phyloP scores from a whole-genome alignment of 345 rosid species.

The Gossypium raimondii region DNA sequence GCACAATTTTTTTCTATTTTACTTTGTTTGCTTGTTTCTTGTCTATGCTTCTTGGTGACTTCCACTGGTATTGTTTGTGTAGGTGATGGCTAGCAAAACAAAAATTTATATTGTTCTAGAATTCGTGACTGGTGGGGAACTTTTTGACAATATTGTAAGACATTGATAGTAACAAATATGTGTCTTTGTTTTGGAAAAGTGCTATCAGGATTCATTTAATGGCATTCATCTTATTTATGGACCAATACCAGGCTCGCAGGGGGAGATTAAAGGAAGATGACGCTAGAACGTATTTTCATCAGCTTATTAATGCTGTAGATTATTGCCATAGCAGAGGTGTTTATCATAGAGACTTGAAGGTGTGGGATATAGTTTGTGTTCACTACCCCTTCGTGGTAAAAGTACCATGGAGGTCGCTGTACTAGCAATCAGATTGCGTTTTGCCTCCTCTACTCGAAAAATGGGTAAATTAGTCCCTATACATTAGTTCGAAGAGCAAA shows the following conservation, averaged over 20 bases:
- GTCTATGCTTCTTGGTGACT: constrained; percentile 7
- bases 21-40: background rate
- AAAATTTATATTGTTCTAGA: constrained; percentile 91
- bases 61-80: constrained; percentile 21
- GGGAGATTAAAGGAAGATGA: constrained; percentile 96
- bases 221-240: constrained; percentile 1
- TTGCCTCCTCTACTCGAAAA: too few species aligned
- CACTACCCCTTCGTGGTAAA: background rate
- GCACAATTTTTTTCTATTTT: background rate
- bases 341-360: constrained; percentile 94
- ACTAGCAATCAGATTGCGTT: too few species aligned
- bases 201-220: background rate
- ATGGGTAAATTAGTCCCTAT: too few species aligned
- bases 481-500: too few species aligned
- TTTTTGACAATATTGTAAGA: constrained; percentile 94
- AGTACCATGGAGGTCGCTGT: too few species aligned
- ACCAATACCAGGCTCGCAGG: constrained; percentile 58
- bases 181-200: background rate
- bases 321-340: constrained; percentile 97
- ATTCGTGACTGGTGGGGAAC: constrained; percentile 96
- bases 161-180: constrained; percentile 4
- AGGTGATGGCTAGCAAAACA: constrained; percentile 99
- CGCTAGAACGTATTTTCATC: constrained; percentile 91
- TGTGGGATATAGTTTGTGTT: constrained; percentile 20
- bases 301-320: constrained; percentile 95